phyloP scores from a whole-genome alignment of 306 rosid species.

The Rosa rugosa region DNA sequence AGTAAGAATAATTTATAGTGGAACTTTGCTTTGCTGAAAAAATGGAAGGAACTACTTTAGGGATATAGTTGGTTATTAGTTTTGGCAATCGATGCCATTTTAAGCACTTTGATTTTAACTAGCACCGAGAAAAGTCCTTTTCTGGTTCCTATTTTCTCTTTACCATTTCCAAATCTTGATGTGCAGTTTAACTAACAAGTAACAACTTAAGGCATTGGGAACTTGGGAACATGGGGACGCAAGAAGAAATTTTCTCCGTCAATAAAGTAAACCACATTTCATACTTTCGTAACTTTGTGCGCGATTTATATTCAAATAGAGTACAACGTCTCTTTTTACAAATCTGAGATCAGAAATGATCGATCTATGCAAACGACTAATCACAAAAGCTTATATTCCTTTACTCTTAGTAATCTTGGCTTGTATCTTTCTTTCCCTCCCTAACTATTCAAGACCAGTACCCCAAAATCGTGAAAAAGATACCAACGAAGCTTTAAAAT shows the following conservation, averaged over 20 bases:
- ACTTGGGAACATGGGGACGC: background rate
- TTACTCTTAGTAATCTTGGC: background rate
- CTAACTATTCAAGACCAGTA: background rate
- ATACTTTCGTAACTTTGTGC: background rate
- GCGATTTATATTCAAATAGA: background rate
- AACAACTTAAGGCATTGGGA: background rate
- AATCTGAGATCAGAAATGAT: background rate
- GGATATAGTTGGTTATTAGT: background rate
- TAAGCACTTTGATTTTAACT: background rate
- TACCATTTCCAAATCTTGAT: background rate
- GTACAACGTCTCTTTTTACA: background rate
- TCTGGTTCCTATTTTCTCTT: background rate
- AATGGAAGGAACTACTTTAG: background rate
- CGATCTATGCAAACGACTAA: background rate
- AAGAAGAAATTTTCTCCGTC: background rate
- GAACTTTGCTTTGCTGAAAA: background rate
- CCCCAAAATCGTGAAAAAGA: constrained; percentile 9
- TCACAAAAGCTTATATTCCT: background rate
- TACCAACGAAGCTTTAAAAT: background rate
- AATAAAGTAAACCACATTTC: background rate
- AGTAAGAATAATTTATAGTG: background rate
- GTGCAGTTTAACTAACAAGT: background rate
- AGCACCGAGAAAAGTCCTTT: background rate
- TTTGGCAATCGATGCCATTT: background rate
- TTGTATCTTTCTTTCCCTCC: background rate